Percentiles rank a stretch among this genome's conserved stretches.
phyloP scores from a whole-genome alignment of 176 grass and related monocot species.

The Paspalum notatum region DNA sequence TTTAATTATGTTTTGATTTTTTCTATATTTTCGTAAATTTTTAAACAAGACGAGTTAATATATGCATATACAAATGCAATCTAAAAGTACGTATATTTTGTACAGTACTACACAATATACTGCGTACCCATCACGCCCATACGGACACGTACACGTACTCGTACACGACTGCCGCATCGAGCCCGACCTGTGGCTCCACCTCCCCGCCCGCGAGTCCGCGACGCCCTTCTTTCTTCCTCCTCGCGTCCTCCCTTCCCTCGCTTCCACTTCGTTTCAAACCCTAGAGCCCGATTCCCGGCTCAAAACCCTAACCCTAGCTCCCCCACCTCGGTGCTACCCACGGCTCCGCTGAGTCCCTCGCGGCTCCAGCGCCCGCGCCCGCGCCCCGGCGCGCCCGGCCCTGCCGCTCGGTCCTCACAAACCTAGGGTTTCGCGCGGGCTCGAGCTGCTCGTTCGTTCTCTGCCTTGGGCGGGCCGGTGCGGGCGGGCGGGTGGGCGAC shows the following conservation, averaged over 20 bases:
- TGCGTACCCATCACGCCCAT: neutral
- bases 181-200: neutral
- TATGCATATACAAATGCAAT: neutral
- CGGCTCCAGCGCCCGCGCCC: conserved; percentile 11
- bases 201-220: neutral
- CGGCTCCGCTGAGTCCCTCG: neutral
- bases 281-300: conserved; percentile 51
- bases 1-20: too few species aligned
- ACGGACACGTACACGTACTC: conserved; percentile 18
- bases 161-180: conserved; percentile 29
- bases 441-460: neutral
- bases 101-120: neutral
- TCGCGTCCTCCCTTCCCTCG: conserved; percentile 54
- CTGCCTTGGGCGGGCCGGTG: conserved; percentile 4
- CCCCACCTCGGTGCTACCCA: neutral
- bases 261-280: conserved; percentile 62
- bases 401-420: neutral
- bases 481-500: neutral
- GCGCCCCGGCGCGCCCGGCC: conserved; percentile 6
- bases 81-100: neutral
- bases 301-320: conserved; percentile 60
- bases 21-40: too few species aligned
- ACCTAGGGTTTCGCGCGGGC: conserved; percentile 49
- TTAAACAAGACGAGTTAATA: too few species aligned
- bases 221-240: conserved; percentile 12